Base-by-base conservation (phyloP, 2,329 filamentous ascomycete genomes). In the Cordyceps cicadae region DNA sequence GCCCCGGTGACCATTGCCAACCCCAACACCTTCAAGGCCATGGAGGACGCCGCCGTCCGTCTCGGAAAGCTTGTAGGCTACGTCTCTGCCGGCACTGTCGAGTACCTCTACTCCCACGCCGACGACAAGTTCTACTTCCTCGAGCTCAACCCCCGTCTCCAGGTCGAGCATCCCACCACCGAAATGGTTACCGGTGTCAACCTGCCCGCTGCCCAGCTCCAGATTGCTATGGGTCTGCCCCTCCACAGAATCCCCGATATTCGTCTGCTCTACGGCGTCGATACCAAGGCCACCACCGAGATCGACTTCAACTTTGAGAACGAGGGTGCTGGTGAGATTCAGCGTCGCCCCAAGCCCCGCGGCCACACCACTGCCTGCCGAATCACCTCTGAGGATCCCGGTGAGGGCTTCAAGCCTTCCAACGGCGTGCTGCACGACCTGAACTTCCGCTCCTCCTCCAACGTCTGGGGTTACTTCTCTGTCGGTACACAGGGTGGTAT, bases 81-180 rank as follows among this genome's bases (percentile, higher is more conserved):
- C 78, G 95, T 99, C 69, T 99, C 94, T 15, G 94, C 94, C 24
- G 94, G 94, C 82, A 99, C 94, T 37, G 95, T 99, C 63, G 94
- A 99, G 79, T 99, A 99, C 75, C 85, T 99, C 54, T 99, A 99
- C 82, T 99, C 94, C 48, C 92, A 99, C 76, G 81, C 91, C 19
- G 94, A 99, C 68, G 92, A 97, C 82, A 94, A 96, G 77, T 99
- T 99, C 81, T 99, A 97, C 84, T 99, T 99, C 81, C 81, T 99
- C 66, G 94, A 99, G 79, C 79, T 99, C 71, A 99, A 99, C 81
- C 94, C 94, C 54, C 91, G 94, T 90, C 88, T 99, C 60, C 94
- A 99, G 79, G 94, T 99, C 77, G 94, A 99, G 84, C 94, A 99
- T 79, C 94, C 94, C 51, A 99, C 93, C 58, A 99, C 94, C 32